phyloP scores from a whole-genome alignment of 352 stramenopile species.

The Globisporangium splendens region DNA sequence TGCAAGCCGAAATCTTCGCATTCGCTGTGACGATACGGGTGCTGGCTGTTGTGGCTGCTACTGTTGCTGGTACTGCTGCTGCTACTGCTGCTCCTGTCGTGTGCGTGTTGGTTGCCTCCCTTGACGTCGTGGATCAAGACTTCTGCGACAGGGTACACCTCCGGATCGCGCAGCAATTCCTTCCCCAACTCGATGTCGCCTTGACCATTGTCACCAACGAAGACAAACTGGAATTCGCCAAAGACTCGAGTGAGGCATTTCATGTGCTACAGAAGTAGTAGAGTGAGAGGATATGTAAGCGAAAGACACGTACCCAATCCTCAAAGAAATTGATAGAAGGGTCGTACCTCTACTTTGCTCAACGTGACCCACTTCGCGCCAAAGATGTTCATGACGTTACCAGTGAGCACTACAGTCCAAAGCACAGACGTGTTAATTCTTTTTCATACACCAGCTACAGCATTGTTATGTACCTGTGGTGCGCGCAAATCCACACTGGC shows the following conservation, averaged over 20 bases:
- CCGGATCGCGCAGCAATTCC: conserved; percentile 8
- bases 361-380: conserved; percentile 10
- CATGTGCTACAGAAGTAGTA: conserved; percentile 7
- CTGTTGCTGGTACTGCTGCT: background rate
- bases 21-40: background rate
- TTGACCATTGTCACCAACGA: conserved; percentile 19
- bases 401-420: conserved; percentile 10
- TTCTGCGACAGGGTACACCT: conserved; percentile 10
- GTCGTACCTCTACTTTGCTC: conserved; percentile 11
- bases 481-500: conserved; percentile 7
- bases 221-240: conserved; percentile 20
- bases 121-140: conserved; percentile 21
- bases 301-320: background rate
- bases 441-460: background rate
- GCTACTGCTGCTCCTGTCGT: background rate
- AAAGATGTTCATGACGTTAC: conserved; percentile 13
- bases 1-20: conserved; percentile 4
- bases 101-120: background rate
- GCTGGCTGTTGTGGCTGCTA: background rate
- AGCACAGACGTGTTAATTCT: background rate
- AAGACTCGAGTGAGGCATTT: conserved; percentile 14
- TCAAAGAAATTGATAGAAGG: background rate
- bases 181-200: conserved; percentile 14
- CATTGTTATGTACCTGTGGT: conserved; percentile 4
- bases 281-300: background rate